Percentiles rank a stretch among this genome's conserved stretches.
Conservation (phyloP, 1,284 basidiomycete species). For the Agaricales sp. region DNA sequence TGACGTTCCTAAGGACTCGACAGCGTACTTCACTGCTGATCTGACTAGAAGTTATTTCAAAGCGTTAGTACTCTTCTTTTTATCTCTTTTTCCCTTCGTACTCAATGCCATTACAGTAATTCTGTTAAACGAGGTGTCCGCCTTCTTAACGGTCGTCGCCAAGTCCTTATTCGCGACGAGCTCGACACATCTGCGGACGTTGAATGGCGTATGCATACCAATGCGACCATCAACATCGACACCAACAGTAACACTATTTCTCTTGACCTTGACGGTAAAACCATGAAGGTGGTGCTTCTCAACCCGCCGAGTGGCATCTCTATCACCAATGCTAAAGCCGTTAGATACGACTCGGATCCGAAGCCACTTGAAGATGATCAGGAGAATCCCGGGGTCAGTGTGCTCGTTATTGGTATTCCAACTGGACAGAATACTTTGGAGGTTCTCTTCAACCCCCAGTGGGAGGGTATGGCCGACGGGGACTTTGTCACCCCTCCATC, state of each 20-base stretch:
- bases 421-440: constrained; percentile 51
- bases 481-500: background rate
- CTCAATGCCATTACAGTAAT: no score
- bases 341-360: constrained; percentile 43
- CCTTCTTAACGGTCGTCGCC: constrained; percentile 76
- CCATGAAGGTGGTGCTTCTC: constrained; percentile 38
- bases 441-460: constrained; percentile 70
- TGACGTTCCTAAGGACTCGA: constrained; percentile 52
- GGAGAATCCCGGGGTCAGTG: constrained; percentile 58
- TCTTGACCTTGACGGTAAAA: constrained; percentile 25
- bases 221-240: constrained; percentile 49
- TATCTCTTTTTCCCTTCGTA: constrained; percentile 8
- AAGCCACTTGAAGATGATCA: constrained; percentile 49
- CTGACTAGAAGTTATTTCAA: constrained; percentile 74
- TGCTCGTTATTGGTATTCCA: constrained; percentile 55
- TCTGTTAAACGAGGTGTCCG: constrained; percentile 84
- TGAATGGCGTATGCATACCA: constrained; percentile 96
- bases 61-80: constrained; percentile 38
- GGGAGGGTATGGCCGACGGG: constrained; percentile 26
- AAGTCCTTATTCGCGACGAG: constrained; percentile 90
- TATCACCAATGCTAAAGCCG: constrained; percentile 30
- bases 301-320: constrained; percentile 38
- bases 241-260: background rate
- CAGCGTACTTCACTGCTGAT: constrained; percentile 79
- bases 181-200: constrained; percentile 49